These are phyloP conservation scores for Porogramme epimiltina DNA, from an alignment of 1,284 basidiomycete species.

Conservation along the genomic window DNA sequence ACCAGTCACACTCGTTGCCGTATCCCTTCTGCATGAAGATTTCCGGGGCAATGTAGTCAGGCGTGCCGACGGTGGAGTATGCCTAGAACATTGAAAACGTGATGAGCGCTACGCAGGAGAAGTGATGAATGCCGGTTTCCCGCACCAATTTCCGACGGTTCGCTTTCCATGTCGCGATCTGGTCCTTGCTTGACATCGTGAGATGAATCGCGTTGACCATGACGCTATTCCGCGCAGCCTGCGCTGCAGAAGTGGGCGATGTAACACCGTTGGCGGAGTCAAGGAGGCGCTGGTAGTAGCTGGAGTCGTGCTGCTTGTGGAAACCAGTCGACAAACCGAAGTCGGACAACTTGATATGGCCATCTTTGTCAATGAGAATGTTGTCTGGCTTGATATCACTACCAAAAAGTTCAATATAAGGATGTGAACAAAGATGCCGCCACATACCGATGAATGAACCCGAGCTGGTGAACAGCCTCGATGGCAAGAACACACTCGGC, in stretches of 20 bases:
- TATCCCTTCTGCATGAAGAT: slow-evolving; percentile 98
- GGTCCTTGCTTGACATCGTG: slow-evolving; percentile 90
- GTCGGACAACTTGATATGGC: slow-evolving; percentile 97
- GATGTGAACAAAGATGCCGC: not conserved
- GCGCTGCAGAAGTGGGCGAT: slow-evolving; percentile 41
- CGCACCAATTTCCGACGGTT: slow-evolving; percentile 92
- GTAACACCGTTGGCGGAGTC: slow-evolving; percentile 50
- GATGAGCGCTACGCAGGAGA: slow-evolving; percentile 5
- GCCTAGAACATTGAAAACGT: slow-evolving; percentile 53
- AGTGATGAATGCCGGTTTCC: slow-evolving; percentile 8
- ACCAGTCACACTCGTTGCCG: slow-evolving; percentile 98
- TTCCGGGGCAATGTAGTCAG: slow-evolving; percentile 99
- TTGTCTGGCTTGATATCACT: slow-evolving; percentile 99
- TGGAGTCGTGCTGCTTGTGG: slow-evolving; percentile 95
- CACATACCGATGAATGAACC: slow-evolving; percentile 95
- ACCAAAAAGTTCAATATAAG: slow-evolving; percentile 17
- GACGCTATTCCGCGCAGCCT: slow-evolving; percentile 79
- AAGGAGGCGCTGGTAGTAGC: slow-evolving; percentile 90
- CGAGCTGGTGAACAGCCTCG: slow-evolving; percentile 96
- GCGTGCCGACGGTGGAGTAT: slow-evolving; percentile 97
- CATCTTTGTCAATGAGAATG: slow-evolving; percentile 95
- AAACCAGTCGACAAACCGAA: slow-evolving; percentile 98
- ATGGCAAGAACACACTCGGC: slow-evolving; percentile 98
- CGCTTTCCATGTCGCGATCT: slow-evolving; percentile 99
- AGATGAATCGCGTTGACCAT: slow-evolving; percentile 96